Evolutionary conservation across 192 early-diverging fungal genomes (phyloP).

Genomic region (Backusella morwellensis): DNA sequence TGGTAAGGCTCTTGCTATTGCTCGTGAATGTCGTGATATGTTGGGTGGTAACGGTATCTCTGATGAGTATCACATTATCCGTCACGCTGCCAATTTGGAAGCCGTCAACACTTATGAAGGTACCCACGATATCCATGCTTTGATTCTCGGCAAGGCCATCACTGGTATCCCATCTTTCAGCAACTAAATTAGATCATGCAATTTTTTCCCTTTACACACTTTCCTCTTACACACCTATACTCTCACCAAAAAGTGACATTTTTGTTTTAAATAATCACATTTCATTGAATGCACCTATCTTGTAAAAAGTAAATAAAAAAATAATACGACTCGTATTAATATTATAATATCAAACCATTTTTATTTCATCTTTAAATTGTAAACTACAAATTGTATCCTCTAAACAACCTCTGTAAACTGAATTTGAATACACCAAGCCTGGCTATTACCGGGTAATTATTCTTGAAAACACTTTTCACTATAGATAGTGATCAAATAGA

Average conservation of each 20-base stretch:
- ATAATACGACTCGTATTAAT: not conserved
- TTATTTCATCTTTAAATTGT: not conserved
- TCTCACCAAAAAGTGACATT: not conserved
- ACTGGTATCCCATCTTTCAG: slow-evolving; percentile 84
- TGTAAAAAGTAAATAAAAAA: slow-evolving; percentile 7
- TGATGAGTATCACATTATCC: slow-evolving; percentile 96
- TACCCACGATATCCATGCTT: slow-evolving; percentile 92
- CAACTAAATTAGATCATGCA: slow-evolving; percentile 8
- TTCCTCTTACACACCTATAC: not conserved
- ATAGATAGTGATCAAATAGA: too few relatives aligned
- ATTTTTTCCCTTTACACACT: not conserved
- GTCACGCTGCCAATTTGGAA: slow-evolving; percentile 90
- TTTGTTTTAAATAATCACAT: slow-evolving; percentile 1
- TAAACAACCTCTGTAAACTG: too few relatives aligned
- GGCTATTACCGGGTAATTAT: too few relatives aligned
- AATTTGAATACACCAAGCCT: too few relatives aligned
- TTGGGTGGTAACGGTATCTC: slow-evolving; percentile 95
- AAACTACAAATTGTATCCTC: too few relatives aligned
- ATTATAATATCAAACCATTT: not conserved
- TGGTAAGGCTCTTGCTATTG: slow-evolving; percentile 91
- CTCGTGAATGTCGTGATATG: slow-evolving; percentile 85
- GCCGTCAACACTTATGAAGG: slow-evolving; percentile 97
- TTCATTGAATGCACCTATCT: not conserved
- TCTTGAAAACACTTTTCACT: too few relatives aligned
- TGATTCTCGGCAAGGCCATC: slow-evolving; percentile 91